A percentile compares a stretch with the other conserved stretches of the same genome.
Evolutionary conservation across 345 rosid species (phyloP).

Genomic region (Sonneratia alba): DNA sequence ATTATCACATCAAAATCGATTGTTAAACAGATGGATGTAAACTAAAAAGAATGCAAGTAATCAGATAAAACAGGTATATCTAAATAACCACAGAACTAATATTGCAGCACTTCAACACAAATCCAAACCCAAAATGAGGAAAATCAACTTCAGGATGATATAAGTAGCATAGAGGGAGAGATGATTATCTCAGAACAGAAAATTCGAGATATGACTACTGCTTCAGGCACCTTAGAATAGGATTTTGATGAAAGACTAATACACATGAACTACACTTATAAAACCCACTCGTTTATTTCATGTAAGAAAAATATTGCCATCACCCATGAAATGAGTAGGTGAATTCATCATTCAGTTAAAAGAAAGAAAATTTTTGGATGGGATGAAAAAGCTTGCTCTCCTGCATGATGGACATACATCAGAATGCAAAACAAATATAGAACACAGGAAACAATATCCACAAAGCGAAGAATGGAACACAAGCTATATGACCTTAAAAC

Average conservation of each 20-base stretch:
- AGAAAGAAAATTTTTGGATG: neutral
- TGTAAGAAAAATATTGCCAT: neutral
- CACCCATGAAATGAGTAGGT: neutral
- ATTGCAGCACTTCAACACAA: neutral
- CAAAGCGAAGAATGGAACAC: neutral
- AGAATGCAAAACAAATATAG: neutral
- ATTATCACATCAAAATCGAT: neutral
- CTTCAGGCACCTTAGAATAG: too few relatives aligned
- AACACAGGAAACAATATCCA: neutral
- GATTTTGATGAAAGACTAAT: neutral
- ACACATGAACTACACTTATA: neutral
- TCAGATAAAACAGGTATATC: neutral
- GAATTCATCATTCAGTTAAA: neutral
- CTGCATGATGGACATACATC: neutral
- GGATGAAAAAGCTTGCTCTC: neutral
- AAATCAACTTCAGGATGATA: neutral
- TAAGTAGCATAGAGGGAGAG: too few relatives aligned
- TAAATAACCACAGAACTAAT: neutral
- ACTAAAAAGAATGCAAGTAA: too few relatives aligned
- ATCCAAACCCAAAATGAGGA: neutral
- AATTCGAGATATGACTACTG: too few relatives aligned
- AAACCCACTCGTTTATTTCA: neutral
- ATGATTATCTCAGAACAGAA: too few relatives aligned
- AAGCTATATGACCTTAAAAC: neutral
- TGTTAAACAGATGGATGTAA: neutral